These are phyloP conservation scores for Colletotrichum cordylinicola DNA, from an alignment of 2,329 filamentous ascomycete genomes.

Conservation along the genomic window DNA sequence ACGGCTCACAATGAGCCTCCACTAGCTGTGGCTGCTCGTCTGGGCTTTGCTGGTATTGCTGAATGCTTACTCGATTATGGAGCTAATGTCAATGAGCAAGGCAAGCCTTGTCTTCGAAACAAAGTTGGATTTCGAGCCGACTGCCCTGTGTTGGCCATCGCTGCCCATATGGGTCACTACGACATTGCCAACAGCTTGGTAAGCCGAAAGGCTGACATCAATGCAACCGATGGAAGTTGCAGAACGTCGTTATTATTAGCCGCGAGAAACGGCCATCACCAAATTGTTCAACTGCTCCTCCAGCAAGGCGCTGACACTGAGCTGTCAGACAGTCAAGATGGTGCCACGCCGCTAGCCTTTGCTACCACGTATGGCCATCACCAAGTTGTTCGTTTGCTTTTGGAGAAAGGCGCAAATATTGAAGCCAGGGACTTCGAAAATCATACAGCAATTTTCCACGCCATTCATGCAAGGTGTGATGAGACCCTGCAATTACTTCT, in stretches of 20 bases:
- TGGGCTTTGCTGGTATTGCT: not conserved
- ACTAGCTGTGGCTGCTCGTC: not conserved
- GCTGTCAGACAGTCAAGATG: too few relatives aligned
- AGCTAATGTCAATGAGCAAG: not conserved
- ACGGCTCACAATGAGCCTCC: not conserved
- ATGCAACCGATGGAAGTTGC: too few relatives aligned
- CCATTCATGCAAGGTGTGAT: not conserved
- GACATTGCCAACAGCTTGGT: too few relatives aligned
- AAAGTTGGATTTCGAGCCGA: fast-evolving
- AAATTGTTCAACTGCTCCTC: too few relatives aligned
- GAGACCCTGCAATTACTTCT: not conserved
- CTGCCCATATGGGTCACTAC: not conserved
- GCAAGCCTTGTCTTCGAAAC: not conserved
- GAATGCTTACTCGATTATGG: not conserved
- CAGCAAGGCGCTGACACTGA: too few relatives aligned
- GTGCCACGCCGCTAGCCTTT: not conserved
- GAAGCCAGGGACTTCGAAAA: not conserved
- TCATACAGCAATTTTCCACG: not conserved
- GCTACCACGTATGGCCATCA: not conserved
- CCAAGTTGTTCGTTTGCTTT: not conserved
- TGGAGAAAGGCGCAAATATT: not conserved
- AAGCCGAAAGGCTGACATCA: too few relatives aligned
- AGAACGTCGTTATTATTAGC: too few relatives aligned
- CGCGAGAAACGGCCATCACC: too few relatives aligned
- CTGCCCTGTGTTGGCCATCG: not conserved